Evolutionary conservation across 1,139 yeast genomes (phyloP).

Genomic region (Blastobotrys ciferrii): DNA sequence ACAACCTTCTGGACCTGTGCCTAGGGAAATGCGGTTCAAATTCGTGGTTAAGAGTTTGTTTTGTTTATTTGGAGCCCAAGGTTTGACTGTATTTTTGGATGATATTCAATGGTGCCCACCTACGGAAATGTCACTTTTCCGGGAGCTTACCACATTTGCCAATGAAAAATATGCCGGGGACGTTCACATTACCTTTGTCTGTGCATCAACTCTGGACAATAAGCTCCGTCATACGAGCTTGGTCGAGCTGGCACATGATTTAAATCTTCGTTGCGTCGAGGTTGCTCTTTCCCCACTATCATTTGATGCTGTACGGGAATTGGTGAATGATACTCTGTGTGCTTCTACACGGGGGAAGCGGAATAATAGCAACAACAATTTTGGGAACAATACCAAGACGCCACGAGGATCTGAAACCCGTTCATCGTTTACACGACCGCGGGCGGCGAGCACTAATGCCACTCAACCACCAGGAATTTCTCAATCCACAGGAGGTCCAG

Average conservation of each 20-base stretch:
- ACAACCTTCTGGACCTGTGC: slow-evolving; percentile 30
- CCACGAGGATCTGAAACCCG: slow-evolving; percentile 1
- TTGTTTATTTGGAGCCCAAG: slow-evolving; percentile 44
- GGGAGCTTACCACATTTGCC: slow-evolving; percentile 31
- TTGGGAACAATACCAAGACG: not conserved
- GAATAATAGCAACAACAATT: not conserved
- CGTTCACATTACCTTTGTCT: slow-evolving; percentile 31
- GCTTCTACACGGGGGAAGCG: slow-evolving; percentile 12
- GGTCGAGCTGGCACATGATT: slow-evolving; percentile 27
- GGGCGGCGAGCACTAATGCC: not conserved
- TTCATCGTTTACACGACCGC: slow-evolving; percentile 1
- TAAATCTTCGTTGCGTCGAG: slow-evolving; percentile 31
- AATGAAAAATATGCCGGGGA: slow-evolving; percentile 27
- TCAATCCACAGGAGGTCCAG: slow-evolving; percentile 14
- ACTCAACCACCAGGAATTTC: slow-evolving; percentile 8
- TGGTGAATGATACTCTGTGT: slow-evolving; percentile 29
- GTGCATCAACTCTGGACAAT: slow-evolving; percentile 29
- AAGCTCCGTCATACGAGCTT: slow-evolving; percentile 22
- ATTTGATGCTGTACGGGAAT: slow-evolving; percentile 30
- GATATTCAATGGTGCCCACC: slow-evolving; percentile 49
- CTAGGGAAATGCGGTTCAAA: slow-evolving; percentile 46
- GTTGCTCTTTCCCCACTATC: slow-evolving; percentile 28
- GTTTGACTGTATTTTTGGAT: slow-evolving; percentile 49
- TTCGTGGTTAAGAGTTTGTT: slow-evolving; percentile 46
- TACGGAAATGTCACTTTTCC: slow-evolving; percentile 31